These are phyloP conservation scores for Penicillium silybi DNA, from an alignment of 495 filamentous ascomycete genomes.

Conservation along the genomic window DNA sequence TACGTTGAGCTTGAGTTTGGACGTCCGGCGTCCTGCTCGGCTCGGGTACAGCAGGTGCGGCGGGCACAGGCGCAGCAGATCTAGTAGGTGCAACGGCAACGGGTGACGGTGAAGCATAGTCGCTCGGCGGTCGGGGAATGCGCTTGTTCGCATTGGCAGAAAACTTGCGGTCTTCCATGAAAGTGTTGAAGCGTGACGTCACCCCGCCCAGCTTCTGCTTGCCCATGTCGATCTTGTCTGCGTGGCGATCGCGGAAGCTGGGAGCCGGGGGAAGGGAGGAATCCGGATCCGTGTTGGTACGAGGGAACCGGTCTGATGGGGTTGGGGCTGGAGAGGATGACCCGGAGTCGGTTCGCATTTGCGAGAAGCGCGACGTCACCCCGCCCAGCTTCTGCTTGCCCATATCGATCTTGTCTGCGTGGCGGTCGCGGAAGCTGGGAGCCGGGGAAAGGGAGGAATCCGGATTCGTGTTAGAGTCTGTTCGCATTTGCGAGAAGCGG, in stretches of 20 bases:
- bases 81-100: neutral
- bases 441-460: constrained; percentile 5
- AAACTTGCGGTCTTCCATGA: constrained; percentile 33
- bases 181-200: constrained; percentile 32
- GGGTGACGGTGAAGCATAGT: neutral
- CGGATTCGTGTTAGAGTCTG: constrained; percentile 24
- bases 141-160: constrained; percentile 28
- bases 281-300: constrained; percentile 33
- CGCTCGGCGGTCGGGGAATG: constrained; percentile 27
- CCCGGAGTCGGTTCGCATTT: constrained; percentile 40
- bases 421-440: constrained; percentile 53
- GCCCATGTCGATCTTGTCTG: constrained; percentile 66
- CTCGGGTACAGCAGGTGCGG: constrained; percentile 6
- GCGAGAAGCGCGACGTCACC: constrained; percentile 37
- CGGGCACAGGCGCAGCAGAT: neutral
- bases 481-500: constrained; percentile 59
- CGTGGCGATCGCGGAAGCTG: constrained; percentile 54
- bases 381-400: constrained; percentile 59
- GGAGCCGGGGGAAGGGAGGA: constrained; percentile 7
- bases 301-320: constrained; percentile 49
- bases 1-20: constrained; percentile 37
- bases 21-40: neutral
- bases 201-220: constrained; percentile 55
- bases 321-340: constrained; percentile 18
- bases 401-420: constrained; percentile 60